These are phyloP conservation scores for Acephala macrosclerotiorum DNA, from an alignment of 2,329 filamentous ascomycete species.

Conservation along the genomic window DNA sequence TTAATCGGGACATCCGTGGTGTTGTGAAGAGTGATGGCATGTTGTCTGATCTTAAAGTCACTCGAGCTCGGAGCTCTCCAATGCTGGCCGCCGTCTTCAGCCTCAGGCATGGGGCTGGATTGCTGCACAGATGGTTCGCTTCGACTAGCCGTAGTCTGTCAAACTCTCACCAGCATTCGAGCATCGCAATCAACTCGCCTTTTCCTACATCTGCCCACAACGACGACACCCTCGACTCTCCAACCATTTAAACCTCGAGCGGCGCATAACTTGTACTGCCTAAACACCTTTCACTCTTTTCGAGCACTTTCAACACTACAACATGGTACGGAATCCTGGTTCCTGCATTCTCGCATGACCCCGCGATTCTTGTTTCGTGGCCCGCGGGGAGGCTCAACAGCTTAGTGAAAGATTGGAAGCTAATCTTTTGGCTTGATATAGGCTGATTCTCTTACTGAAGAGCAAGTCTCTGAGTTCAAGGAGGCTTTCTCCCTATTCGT, in stretches of 20 bases:
- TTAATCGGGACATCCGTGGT: conserved; percentile 14
- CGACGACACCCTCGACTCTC: conserved; percentile 11
- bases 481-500: conserved; percentile 99
- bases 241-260: conserved; percentile 2
- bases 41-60: conserved; percentile 19
- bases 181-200: conserved; percentile 21
- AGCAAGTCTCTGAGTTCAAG: conserved; percentile 99
- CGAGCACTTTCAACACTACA: conserved; percentile 18
- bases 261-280: conserved; percentile 5
- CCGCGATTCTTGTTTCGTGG: conserved; percentile 35
- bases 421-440: conserved; percentile 49
- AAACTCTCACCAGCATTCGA: conserved; percentile 13
- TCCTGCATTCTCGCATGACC: conserved; percentile 30
- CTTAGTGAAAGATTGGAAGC: conserved; percentile 33
- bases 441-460: conserved; percentile 98
- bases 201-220: conserved; percentile 8
- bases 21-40: conserved; percentile 25
- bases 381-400: conserved; percentile 23
- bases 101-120: conserved; percentile 22
- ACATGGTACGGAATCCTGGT: conserved; percentile 35
- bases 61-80: conserved; percentile 17
- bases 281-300: conserved; percentile 12
- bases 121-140: conserved; percentile 2
- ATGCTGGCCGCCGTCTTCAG: conserved; percentile 11
- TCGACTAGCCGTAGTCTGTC: conserved; percentile 14